These are phyloP conservation scores for Monosporozyma solicola DNA, from an alignment of 805 yeast genomes.

Conservation along the genomic window DNA sequence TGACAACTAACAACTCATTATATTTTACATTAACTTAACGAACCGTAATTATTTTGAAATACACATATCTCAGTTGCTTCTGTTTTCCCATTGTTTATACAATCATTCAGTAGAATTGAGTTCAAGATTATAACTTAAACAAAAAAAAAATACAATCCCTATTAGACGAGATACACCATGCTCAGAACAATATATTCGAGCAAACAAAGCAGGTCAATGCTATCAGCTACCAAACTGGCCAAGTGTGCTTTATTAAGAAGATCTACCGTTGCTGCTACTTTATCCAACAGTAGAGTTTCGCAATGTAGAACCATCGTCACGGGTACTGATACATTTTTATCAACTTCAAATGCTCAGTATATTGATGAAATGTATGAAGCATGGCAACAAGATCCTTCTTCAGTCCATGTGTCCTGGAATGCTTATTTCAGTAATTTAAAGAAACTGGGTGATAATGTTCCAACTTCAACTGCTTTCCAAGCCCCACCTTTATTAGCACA, in stretches of 20 bases:
- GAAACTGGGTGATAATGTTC: slow-evolving; percentile 41
- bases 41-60: background rate
- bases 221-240: background rate
- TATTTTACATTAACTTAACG: background rate
- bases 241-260: background rate
- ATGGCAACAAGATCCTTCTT: slow-evolving; percentile 81
- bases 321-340: slow-evolving; percentile 61
- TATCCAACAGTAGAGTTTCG: background rate
- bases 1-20: background rate
- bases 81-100: background rate
- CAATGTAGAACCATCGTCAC: background rate
- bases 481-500: slow-evolving; percentile 93
- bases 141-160: background rate
- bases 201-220: background rate
- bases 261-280: background rate
- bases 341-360: slow-evolving; percentile 78
- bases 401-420: slow-evolving; percentile 95
- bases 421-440: slow-evolving; percentile 91
- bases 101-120: background rate
- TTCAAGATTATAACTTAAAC: background rate
- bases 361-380: slow-evolving; percentile 97
- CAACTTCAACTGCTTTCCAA: slow-evolving; percentile 67
- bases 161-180: background rate
- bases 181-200: background rate
- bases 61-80: background rate